These are phyloP conservation scores for Ceratocystis diversiconidia DNA, from an alignment of 2,329 filamentous ascomycete genomes.

Conservation along the genomic window DNA sequence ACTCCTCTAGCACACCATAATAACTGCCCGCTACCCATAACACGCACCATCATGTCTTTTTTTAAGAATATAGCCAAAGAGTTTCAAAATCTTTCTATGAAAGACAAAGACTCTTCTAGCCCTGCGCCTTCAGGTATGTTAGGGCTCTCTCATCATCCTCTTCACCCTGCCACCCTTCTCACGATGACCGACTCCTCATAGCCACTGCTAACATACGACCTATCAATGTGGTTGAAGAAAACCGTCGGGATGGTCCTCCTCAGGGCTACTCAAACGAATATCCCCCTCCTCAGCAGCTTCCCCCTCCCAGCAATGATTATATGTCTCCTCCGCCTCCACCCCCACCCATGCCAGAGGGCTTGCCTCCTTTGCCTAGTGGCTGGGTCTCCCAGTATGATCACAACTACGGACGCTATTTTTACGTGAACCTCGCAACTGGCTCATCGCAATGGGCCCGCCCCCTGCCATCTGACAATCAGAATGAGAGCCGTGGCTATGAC, in stretches of 20 bases:
- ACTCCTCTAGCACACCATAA: not conserved
- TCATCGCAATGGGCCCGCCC: conserved; percentile 51
- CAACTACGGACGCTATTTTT: conserved; percentile 48
- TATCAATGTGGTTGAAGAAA: not conserved
- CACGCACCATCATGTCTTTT: conserved; percentile 29
- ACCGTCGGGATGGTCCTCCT: not conserved
- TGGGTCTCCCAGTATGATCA: conserved; percentile 52
- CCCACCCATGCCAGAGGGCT: conserved; percentile 21
- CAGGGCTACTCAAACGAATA: conserved; percentile 9
- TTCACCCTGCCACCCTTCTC: not conserved
- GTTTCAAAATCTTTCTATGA: conserved; percentile 35
- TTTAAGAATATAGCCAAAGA: conserved; percentile 31
- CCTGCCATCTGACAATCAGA: conserved; percentile 21
- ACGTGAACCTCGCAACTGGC: conserved; percentile 46
- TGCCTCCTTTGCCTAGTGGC: conserved; percentile 42
- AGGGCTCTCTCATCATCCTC: not conserved
- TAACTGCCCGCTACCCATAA: not conserved
- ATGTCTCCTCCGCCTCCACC: conserved; percentile 17
- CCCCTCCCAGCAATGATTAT: conserved; percentile 10
- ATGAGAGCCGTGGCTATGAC: conserved; percentile 5
- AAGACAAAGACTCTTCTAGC: conserved; percentile 20
- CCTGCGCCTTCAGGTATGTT: conserved; percentile 1
- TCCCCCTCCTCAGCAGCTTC: conserved; percentile 15
- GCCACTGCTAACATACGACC: not conserved
- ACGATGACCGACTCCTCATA: not conserved